phyloP scores from a whole-genome alignment of 495 filamentous ascomycete species.

The Hyaloscypha finlandica region DNA sequence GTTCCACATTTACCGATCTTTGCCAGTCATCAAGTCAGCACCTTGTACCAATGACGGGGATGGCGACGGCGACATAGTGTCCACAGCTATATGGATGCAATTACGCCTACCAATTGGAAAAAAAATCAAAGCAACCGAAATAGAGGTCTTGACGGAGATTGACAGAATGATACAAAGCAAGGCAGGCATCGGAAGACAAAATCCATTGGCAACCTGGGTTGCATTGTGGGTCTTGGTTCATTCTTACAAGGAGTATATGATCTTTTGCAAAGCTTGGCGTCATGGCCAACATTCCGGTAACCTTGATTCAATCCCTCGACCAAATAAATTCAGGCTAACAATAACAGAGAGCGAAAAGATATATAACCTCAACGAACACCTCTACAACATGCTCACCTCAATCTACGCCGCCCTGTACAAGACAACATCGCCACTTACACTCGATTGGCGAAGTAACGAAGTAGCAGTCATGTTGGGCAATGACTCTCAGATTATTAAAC shows the following conservation, averaged over 20 bases:
- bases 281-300: too few relatives aligned
- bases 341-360: neutral
- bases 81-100: neutral
- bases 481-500: neutral
- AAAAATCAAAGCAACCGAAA: neutral
- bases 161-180: neutral
- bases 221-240: slow-evolving; percentile 5
- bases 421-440: slow-evolving; percentile 9
- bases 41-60: neutral
- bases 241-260: slow-evolving; percentile 6
- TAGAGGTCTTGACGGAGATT: neutral
- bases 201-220: neutral
- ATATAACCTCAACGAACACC: neutral
- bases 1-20: neutral
- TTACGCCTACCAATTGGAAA: neutral
- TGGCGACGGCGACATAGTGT: neutral
- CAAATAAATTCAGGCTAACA: too few relatives aligned
- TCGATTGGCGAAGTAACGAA: slow-evolving; percentile 6
- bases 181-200: neutral
- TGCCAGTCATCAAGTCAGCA: neutral
- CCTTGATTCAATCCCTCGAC: too few relatives aligned
- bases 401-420: slow-evolving; percentile 7
- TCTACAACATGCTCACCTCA: slow-evolving; percentile 9
- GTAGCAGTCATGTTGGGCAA: neutral
- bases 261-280: neutral